Evolutionary conservation across 306 rosid genomes (phyloP), one percentile per base, ranked within the genome.

Genomic region (Sophora flavescens): DNA sequence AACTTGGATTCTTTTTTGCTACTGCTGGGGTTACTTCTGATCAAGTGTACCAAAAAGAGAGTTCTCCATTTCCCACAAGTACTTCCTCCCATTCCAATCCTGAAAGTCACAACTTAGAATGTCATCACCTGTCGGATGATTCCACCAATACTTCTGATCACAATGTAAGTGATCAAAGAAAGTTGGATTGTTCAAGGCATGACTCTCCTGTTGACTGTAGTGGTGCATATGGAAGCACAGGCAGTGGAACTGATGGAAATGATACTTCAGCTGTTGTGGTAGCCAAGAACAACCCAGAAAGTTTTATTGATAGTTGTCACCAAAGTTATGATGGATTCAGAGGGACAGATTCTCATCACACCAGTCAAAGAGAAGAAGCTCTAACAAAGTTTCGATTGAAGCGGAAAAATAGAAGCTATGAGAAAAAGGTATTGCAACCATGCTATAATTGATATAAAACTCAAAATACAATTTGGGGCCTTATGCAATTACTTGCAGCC

Each of bases 351-450:
- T 78, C 88, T 68, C 81, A 71, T 77, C 86, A 74, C 16, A 65
- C 76, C 45, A 89, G 80, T 79, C 91, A 84, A 57, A 89, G 97
- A 65, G 96, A 93, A 89, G 97, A 92, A 38, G 98, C 98, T 72
- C 87, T 93, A 69, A 80, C 83, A 12, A 93, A 93, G 87, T 93
- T 93, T 68, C 75, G 93, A 16, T 74, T 93, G 84, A 91, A 93
- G 84, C 82, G 97, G 63, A 91, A 93, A 68, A 93, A 93, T 66
- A 77, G 97, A 77, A 89, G 97, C 85, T 93, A 48, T 73, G 93
- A 89, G 65, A 93, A 91, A 76, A 93, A 93, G 97, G 98, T 93
- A 86, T 35, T 45, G 18, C 45, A 22, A 17, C 66, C 59, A 6
- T 66, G 45, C 63, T 36, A 35, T 4, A 28, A 6, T 61, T 78